A percentile compares a stretch with the other conserved stretches of the same genome.
Conservation (phyloP, 768 basidiomycete species). For the Auriscalpium orientale region DNA sequence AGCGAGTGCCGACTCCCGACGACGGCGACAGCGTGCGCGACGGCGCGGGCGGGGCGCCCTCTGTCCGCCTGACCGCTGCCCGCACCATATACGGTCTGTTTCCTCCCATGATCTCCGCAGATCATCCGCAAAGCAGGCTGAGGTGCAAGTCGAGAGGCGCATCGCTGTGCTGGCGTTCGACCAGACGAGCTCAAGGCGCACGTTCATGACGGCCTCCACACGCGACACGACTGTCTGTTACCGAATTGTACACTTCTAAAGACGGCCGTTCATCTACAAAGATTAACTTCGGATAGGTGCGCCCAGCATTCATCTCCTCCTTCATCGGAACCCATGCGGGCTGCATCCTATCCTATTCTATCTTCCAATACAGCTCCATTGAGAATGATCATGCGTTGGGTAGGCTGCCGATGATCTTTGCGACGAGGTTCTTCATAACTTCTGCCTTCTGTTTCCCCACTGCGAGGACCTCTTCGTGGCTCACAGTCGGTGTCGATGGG, state of each 20-base stretch:
- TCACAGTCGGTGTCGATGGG: slow-evolving; percentile 42
- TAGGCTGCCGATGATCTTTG: slow-evolving; percentile 39
- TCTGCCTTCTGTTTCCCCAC: slow-evolving; percentile 62
- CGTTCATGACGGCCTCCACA: not conserved
- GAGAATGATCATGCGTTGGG: not conserved
- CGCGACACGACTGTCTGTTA: not conserved
- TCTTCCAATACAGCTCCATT: too few species aligned
- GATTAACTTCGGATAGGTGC: too few species aligned
- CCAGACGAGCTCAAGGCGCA: not conserved
- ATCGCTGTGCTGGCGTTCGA: not conserved
- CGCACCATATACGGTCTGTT: too few species aligned
- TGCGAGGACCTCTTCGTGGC: slow-evolving; percentile 73
- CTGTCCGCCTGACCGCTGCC: not conserved
- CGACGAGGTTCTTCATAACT: slow-evolving; percentile 64
- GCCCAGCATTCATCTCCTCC: too few species aligned
- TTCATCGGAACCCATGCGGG: too few species aligned
- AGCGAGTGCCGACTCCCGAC: not conserved
- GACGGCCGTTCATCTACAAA: too few species aligned
- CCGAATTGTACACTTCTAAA: too few species aligned
- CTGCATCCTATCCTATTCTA: too few species aligned
- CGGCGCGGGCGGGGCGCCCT: not conserved
- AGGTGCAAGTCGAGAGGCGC: too few species aligned
- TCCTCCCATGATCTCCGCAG: not conserved
- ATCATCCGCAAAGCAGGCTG: not conserved
- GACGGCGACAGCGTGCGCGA: not conserved